Evolutionary conservation across 257 asterid species (phyloP), one percentile per base, ranked within the genome.

Genomic region (Plantago major): DNA sequence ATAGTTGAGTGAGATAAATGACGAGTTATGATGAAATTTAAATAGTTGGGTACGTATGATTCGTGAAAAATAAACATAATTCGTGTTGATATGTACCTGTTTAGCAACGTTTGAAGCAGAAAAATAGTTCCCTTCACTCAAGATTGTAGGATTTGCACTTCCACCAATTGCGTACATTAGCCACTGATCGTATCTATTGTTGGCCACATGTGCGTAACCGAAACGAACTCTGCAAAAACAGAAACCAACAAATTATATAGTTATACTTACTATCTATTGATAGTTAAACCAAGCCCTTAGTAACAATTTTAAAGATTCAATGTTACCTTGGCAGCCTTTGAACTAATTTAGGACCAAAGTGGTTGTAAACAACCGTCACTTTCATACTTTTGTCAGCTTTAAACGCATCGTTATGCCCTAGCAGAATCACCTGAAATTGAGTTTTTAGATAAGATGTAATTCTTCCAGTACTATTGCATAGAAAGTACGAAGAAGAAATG

Each of bases 281-380:
- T 3, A 33, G 37, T 4, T 5, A 33, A 22, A 5, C 16, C 11
- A 3, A 56, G 44, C 37, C 10, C 9, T 3, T 28, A 55, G 14
- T n/a, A 17, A 12, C 30, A 3, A 55, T 55, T 30, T 55, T 26
- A 17, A 5, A 56, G 10, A 2, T 11, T 55, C 5, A 40, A 19
- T 2, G 28, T 14, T 63, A 82, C 96, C 96, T 85, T 15, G 96
- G 96, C 74, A 85, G 71, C 58, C 94, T 79, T 64, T 85, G 89
- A 30, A 85, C 85, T 26, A 85, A 67, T 62, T 68, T 74, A n/a
- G 83, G 84, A 14, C 96, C 96, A 73, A 88, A 88, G 72, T 85
- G 73, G 76, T 88, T 88, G 65, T 75, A 88, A 38, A 72, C 88
- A 10, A 88, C 77, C 0, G 94, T 88, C 46, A 81, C 91, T 71